A percentile compares a stretch with the other conserved stretches of the same genome.
phyloP scores from a whole-genome alignment of 345 rosid species.

The Noccaea bulbosa region DNA sequence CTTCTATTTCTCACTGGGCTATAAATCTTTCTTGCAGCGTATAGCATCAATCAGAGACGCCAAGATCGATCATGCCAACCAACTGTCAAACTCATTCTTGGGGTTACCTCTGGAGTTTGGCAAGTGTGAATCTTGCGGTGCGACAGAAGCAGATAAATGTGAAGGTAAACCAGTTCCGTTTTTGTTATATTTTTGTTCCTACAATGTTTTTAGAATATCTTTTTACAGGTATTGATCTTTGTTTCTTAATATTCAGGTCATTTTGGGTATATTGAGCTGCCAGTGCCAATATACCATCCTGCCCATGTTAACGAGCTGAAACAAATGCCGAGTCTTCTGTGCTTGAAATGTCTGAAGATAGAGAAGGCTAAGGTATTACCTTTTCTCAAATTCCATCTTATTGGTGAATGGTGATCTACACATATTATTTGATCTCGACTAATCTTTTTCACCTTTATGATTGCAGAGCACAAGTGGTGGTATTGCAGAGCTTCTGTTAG shows the following conservation, averaged over 20 bases:
- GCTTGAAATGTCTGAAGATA: conserved; percentile 87
- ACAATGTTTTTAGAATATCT: not conserved
- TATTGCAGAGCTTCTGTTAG: conserved; percentile 68
- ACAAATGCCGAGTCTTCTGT: conserved; percentile 71
- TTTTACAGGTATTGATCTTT: conserved; percentile 25
- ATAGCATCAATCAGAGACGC: conserved; percentile 76
- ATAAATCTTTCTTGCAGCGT: conserved; percentile 45
- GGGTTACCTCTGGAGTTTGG: conserved; percentile 94
- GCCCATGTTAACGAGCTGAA: conserved; percentile 76
- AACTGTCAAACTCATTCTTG: conserved; percentile 79
- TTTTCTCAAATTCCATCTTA: conserved; percentile 7
- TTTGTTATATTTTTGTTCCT: conserved; percentile 5
- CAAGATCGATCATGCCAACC: conserved; percentile 67
- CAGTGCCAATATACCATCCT: conserved; percentile 90
- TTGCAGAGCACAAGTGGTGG: conserved; percentile 60
- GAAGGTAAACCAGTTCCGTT: conserved; percentile 61
- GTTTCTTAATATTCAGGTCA: conserved; percentile 65
- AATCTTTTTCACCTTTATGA: conserved; percentile 45
- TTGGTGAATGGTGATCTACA: conserved; percentile 15
- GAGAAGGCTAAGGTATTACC: conserved; percentile 69
- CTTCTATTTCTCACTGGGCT: conserved; percentile 15
- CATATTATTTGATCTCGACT: conserved; percentile 18
- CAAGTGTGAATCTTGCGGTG: conserved; percentile 90
- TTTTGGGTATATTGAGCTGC: conserved; percentile 86
- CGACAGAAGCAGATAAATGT: conserved; percentile 77